Percentiles rank a stretch among this genome's conserved stretches.
Evolutionary conservation across 2,329 filamentous ascomycete genomes (phyloP).

Genomic region (Talaromyces sp.): DNA sequence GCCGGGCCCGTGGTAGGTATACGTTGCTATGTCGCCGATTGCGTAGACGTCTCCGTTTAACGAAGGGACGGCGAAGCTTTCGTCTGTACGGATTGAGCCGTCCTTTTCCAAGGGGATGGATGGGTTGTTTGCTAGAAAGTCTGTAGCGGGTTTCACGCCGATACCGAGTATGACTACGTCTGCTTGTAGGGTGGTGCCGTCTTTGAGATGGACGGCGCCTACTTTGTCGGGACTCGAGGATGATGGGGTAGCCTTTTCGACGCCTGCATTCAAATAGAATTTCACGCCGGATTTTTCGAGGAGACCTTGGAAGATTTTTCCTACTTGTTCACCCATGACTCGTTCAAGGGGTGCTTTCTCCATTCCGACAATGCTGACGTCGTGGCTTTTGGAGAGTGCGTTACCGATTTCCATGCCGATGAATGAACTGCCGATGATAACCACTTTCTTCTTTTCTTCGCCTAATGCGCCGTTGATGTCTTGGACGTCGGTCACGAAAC

Average conservation of each 20-base stretch:
- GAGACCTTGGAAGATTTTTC: conserved; percentile 69
- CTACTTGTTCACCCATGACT: conserved; percentile 76
- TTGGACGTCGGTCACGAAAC: conserved; percentile 70
- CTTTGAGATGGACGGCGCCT: conserved; percentile 74
- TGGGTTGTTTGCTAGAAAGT: conserved; percentile 69
- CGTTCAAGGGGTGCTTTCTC: conserved; percentile 78
- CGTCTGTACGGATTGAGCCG: conserved; percentile 77
- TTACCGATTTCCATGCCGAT: conserved; percentile 98
- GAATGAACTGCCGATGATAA: conserved; percentile 87
- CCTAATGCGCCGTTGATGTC: conserved; percentile 75
- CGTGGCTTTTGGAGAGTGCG: conserved; percentile 70
- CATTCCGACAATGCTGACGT: conserved; percentile 83
- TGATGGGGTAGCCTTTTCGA: conserved; percentile 77
- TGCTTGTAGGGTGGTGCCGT: conserved; percentile 76
- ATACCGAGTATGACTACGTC: conserved; percentile 90
- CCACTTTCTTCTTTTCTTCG: conserved; percentile 77
- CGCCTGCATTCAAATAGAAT: conserved; percentile 74
- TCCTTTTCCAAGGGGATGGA: conserved; percentile 69
- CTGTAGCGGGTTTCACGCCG: conserved; percentile 79
- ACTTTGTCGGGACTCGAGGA: conserved; percentile 64
- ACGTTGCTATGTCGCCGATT: conserved; percentile 90
- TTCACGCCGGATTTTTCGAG: conserved; percentile 84
- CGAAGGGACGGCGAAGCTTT: conserved; percentile 62
- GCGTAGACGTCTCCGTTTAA: conserved; percentile 76
- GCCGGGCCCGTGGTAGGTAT: conserved; percentile 87